Percentiles rank a stretch among this genome's conserved stretches.
These are phyloP conservation scores for Nakaseomyces glabratus DNA, from an alignment of 1,139 yeast genomes.

Conservation along the genomic window DNA sequence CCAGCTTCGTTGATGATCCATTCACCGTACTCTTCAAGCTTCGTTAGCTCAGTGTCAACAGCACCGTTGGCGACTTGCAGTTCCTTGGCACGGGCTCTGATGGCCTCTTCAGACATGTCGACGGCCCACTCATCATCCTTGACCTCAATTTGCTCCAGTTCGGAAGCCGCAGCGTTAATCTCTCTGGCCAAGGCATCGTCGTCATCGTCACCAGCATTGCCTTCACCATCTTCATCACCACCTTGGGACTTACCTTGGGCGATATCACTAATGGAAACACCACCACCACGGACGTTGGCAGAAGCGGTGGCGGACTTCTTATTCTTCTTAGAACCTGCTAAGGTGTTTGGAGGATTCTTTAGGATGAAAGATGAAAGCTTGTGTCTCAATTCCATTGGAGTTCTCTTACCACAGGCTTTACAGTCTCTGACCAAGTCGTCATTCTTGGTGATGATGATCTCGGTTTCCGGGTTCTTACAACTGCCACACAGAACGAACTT, in stretches of 20 bases:
- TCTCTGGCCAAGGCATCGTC: conserved; percentile 73
- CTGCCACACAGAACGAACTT: conserved; percentile 89
- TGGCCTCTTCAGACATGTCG: conserved; percentile 95
- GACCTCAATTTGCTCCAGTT: conserved; percentile 46
- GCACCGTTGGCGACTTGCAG: conserved; percentile 49
- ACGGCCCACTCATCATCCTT: conserved; percentile 97
- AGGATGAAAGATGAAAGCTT: conserved; percentile 77
- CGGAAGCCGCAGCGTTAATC: conserved; percentile 79
- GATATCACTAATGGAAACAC: conserved; percentile 67
- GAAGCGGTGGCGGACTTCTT: conserved; percentile 83
- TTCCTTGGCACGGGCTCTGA: conserved; percentile 83
- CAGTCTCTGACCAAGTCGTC: conserved; percentile 82
- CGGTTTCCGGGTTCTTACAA: conserved; percentile 98
- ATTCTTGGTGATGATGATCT: conserved; percentile 69
- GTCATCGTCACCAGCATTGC: conserved; percentile 40
- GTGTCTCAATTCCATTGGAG: conserved; percentile 77
- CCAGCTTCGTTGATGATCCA: conserved; percentile 60
- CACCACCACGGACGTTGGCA: conserved; percentile 85
- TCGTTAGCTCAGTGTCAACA: conserved; percentile 35
- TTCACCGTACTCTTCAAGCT: conserved; percentile 73
- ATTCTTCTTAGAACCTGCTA: conserved; percentile 46
- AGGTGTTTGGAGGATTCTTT: conserved; percentile 80
- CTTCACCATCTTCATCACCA: conserved; percentile 29
- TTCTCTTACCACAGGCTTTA: conserved; percentile 95
- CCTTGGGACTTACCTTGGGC: conserved; percentile 48